Percentiles rank a stretch among this genome's conserved stretches.
Evolutionary conservation across 2,329 filamentous ascomycete genomes (phyloP).

Genomic region (Neonectria faginata): DNA sequence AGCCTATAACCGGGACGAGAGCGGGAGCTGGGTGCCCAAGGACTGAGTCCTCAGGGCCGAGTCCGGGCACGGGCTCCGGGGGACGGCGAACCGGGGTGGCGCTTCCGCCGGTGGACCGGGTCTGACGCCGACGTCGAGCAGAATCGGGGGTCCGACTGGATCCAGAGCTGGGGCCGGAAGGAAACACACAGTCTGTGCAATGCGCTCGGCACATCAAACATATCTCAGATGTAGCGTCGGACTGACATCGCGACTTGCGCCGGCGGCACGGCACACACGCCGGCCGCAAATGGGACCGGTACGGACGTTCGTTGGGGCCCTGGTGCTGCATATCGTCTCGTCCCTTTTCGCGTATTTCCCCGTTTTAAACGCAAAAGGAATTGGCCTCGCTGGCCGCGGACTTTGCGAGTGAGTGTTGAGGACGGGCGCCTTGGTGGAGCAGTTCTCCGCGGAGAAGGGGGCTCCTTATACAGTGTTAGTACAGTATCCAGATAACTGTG

Average conservation of each 20-base stretch:
- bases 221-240: conserved; percentile 62
- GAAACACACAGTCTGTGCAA: conserved; percentile 67
- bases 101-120: conserved; percentile 16
- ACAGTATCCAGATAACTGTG: conserved; percentile 32
- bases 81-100: conserved; percentile 15
- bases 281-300: conserved; percentile 70
- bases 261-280: conserved; percentile 70
- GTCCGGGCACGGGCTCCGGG: background rate
- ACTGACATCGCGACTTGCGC: conserved; percentile 71
- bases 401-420: conserved; percentile 2
- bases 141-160: conserved; percentile 33
- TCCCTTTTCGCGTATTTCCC: conserved; percentile 1
- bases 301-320: conserved; percentile 56
- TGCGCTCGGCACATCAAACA: conserved; percentile 71
- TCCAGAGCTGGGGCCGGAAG: conserved; percentile 49
- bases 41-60: conserved; percentile 8
- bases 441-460: conserved; percentile 20
- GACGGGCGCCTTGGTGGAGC: conserved; percentile 4
- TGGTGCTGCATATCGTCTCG: conserved; percentile 27
- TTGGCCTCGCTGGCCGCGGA: conserved; percentile 19
- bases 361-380: background rate
- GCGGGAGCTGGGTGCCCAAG: conserved; percentile 1
- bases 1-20: background rate
- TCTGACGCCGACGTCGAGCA: conserved; percentile 28
- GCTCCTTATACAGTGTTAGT: conserved; percentile 4